Evolutionary conservation across 2,329 filamentous ascomycete species (phyloP).

Genomic region (Aspergillus quadrilineatus): DNA sequence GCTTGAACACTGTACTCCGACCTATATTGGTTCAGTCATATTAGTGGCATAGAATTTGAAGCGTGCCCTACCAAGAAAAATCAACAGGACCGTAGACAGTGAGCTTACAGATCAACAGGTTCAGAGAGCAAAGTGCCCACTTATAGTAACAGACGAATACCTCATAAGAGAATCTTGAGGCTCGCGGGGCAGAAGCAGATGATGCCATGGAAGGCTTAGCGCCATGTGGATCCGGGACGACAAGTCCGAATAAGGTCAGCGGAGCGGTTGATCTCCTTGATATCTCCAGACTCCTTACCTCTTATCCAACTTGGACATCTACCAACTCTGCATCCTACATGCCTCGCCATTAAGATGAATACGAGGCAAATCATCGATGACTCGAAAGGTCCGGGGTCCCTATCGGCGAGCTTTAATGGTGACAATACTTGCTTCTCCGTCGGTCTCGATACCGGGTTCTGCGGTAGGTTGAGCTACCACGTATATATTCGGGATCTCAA

Average conservation of each 20-base stretch:
- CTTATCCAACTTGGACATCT: not conserved
- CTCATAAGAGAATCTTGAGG: not conserved
- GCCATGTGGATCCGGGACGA: not conserved
- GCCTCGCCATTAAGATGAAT: conserved; percentile 64
- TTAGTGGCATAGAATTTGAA: no score
- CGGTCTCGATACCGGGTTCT: conserved; percentile 81
- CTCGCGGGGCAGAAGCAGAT: not conserved
- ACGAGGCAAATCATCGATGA: conserved; percentile 82
- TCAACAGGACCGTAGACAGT: no score
- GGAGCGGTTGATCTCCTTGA: conserved; percentile 10
- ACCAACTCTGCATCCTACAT: conserved; percentile 3
- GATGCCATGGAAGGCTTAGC: not conserved
- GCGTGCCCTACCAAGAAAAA: no score
- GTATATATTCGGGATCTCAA: conserved; percentile 14
- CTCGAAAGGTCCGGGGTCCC: conserved; percentile 68
- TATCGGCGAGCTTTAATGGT: conserved; percentile 82
- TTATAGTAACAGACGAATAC: no score
- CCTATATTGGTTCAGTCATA: no score
- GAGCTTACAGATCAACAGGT: no score
- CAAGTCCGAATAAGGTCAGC: conserved; percentile 11
- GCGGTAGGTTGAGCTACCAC: conserved; percentile 57
- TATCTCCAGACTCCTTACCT: not conserved
- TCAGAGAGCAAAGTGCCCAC: no score
- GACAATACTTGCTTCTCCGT: conserved; percentile 84
- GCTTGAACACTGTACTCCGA: no score